Percentiles rank a stretch among this genome's conserved stretches.
phyloP scores from a whole-genome alignment of 345 rosid species.

The Tarenaya hassleriana region DNA sequence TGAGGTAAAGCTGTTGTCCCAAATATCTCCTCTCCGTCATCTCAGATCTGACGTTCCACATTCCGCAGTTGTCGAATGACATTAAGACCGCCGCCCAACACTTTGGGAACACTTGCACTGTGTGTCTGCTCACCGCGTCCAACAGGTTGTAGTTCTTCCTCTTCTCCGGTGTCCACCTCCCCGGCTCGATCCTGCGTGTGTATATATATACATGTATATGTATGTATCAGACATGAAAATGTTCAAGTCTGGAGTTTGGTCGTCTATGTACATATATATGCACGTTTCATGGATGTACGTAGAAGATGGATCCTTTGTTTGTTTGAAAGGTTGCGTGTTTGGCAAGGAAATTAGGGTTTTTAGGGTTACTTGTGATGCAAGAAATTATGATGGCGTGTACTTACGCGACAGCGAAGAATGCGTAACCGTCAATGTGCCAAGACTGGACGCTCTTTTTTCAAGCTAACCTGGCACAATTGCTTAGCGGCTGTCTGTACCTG shows the following conservation, averaged over 20 bases:
- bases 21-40: conserved; percentile 50
- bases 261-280: too few species aligned
- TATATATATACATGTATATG: not conserved
- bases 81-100: conserved; percentile 78
- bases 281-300: too few species aligned
- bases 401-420: conserved; percentile 83
- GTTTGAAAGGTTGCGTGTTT: too few species aligned
- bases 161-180: conserved; percentile 74
- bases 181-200: conserved; percentile 57
- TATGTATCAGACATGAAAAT: too few species aligned
- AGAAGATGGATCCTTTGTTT: too few species aligned
- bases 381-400: conserved; percentile 22
- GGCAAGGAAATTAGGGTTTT: conserved; percentile 12
- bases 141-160: conserved; percentile 69
- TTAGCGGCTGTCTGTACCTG: conserved; percentile 36
- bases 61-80: conserved; percentile 81
- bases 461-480: conserved; percentile 33
- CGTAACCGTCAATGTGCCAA: conserved; percentile 61
- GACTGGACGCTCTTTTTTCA: conserved; percentile 54
- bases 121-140: conserved; percentile 78
- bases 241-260: too few species aligned
- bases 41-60: conserved; percentile 88
- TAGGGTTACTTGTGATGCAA: not conserved
- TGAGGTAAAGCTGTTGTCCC: conserved; percentile 69
- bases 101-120: conserved; percentile 70